Evolutionary conservation across 768 basidiomycete genomes (phyloP), one percentile per base, ranked within the genome.

Genomic region (Serendipita sp.): DNA sequence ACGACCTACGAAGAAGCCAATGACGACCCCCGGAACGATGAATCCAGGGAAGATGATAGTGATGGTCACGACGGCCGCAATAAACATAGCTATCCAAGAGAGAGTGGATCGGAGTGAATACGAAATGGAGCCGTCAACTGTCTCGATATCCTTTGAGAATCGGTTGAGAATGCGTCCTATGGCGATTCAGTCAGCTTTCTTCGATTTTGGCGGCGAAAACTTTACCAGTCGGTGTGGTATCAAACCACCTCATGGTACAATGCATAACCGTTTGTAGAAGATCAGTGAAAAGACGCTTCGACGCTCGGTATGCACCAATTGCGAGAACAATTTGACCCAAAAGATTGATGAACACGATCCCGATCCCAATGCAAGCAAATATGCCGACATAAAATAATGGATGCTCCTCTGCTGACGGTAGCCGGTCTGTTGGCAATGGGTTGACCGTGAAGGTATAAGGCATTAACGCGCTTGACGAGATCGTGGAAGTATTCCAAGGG

Each of bases 1-100:
- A n/a, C 6, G 16, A 3, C 55, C 8, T 60, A 60, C 55, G 27
- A 83, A 78, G 67, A 79, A 83, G 1, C 87, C 88, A 44, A 96
- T 83, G 66, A 89, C 67, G 10, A 77, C 67, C 0, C 88, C 89
- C 0, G 92, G 91, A 36, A 93, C 65, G n/a, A 93, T 74, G 80
- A 95, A 96, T 63, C 79, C 77, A 0, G 93, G 93, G 72, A 94
- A 88, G 37, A 95, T 78, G 33, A 83, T 64, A 10, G 72, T 70
- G 11, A 65, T 45, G 63, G 72, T 71, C 27, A 73, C 64, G 11
- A 77, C 66, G 64, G 66, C 88, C 82, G 69, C 71, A 36, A 69
- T 36, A 67, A 64, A 10, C 69, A 71, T 27, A 71, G 62, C 63
- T 70, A 68, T 50, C 44, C 53, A 66, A 27, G 55, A 40, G 31